These are phyloP conservation scores for Gaertneriomyces sp. DNA, from an alignment of 192 early-diverging fungal species.

Conservation along the genomic window DNA sequence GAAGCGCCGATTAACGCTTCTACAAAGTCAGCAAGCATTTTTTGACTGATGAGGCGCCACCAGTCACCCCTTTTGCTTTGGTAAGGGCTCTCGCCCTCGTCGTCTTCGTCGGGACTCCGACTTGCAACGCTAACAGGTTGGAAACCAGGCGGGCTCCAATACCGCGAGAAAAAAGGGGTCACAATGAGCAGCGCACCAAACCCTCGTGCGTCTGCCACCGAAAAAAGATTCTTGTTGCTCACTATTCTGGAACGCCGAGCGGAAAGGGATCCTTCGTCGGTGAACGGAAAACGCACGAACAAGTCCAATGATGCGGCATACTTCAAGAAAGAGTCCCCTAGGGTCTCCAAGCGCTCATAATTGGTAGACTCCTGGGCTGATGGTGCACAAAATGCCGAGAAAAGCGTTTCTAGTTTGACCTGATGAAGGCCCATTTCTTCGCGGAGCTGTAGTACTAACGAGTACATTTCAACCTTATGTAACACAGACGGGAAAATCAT, in stretches of 20 bases:
- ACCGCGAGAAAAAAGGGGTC: slow-evolving; percentile 51
- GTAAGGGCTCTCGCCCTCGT: slow-evolving; percentile 22
- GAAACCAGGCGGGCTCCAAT: slow-evolving; percentile 34
- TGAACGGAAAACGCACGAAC: slow-evolving; percentile 63
- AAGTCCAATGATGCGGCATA: slow-evolving; percentile 64
- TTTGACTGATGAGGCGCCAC: slow-evolving; percentile 58
- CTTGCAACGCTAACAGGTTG: neutral
- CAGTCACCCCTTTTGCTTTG: slow-evolving; percentile 13
- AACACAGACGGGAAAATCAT: slow-evolving; percentile 38
- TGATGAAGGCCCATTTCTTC: slow-evolving; percentile 12
- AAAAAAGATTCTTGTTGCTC: slow-evolving; percentile 70
- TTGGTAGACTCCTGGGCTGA: slow-evolving; percentile 65
- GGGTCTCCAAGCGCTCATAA: slow-evolving; percentile 85
- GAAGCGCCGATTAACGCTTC: slow-evolving; percentile 77
- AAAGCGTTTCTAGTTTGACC: slow-evolving; percentile 26
- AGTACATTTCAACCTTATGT: slow-evolving; percentile 30
- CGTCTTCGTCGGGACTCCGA: slow-evolving; percentile 7
- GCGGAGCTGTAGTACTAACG: slow-evolving; percentile 31
- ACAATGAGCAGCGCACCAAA: slow-evolving; percentile 62
- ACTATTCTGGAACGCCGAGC: slow-evolving; percentile 65
- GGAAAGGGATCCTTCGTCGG: slow-evolving; percentile 80
- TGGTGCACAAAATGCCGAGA: slow-evolving; percentile 67
- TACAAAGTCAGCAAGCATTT: slow-evolving; percentile 81
- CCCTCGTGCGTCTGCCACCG: slow-evolving; percentile 46
- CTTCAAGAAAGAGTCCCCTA: slow-evolving; percentile 88